Base-by-base conservation (phyloP, 768 basidiomycete species). In the Boletus eberwhitei region DNA sequence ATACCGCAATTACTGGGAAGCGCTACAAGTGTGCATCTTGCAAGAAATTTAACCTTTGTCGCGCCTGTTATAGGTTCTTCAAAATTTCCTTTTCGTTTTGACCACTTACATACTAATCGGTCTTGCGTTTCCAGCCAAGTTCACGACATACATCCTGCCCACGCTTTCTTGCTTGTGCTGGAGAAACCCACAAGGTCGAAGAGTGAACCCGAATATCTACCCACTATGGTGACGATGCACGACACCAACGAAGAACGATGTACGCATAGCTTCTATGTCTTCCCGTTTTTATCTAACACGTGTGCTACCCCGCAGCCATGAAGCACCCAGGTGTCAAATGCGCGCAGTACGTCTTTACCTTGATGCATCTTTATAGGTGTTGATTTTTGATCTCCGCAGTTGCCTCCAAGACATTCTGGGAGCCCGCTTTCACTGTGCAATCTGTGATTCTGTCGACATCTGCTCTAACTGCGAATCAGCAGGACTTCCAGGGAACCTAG, bases 351-450 rank as follows among this genome's bases (percentile, higher is more conserved):
- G 90, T 77, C 4, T 24, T 48, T 37, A 11, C 24, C 12, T 35
- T 48, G 26, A 24, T 34, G 14, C 26, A 4, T 19, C 13, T 34
- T 54, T 51, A 9, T 38, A 3, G 8, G 37, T n/a, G 29, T 46
- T 50, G 19, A 64, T 29, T 26, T 22, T 34, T 39, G 9, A n/a
- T 8, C 34, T 42, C 44, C 46, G 19, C 62, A 94, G 94, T 62
- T 98, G 94, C 67, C 73, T 89, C 54, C 84, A 87, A 59, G 92
- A 93, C 59, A 95, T 98, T 58, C 81, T 95, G 24, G 95, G 95
- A 17, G 91, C 93, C 16, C 82, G 91, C 5, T 97, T 93, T 71
- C 95, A 93, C 63, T 98, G 95, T 63, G 90, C 90, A 11, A 84
- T 91, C 21, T 98, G 95, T 66, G 83, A 87, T 38, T 82, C 84